Evolutionary conservation across 2,329 filamentous ascomycete species (phyloP).

Genomic region (Trichoderma oligosporum): DNA sequence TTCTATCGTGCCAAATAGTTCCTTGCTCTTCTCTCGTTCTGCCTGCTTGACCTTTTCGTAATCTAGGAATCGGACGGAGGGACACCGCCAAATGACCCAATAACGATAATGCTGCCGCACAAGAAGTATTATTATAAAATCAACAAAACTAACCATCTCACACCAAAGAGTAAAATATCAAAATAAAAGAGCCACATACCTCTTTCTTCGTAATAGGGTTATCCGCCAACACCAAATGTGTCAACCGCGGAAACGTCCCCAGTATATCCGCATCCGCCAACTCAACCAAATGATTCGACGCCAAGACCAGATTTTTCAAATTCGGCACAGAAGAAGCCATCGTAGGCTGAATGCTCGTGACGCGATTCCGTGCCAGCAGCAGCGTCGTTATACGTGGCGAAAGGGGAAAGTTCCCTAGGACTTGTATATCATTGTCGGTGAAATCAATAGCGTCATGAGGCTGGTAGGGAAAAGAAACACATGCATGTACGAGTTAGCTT

Average conservation of each 20-base stretch:
- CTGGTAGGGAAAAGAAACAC: conserved; percentile 42
- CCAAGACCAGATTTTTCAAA: conserved; percentile 75
- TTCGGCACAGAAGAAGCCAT: conserved; percentile 75
- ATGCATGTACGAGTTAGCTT: neutral
- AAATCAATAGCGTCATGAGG: conserved; percentile 97
- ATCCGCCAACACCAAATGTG: conserved; percentile 75
- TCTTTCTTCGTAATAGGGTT: conserved; percentile 92
- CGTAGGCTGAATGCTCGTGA: conserved; percentile 73
- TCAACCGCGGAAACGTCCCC: conserved; percentile 63
- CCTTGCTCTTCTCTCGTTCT: conserved; percentile 70
- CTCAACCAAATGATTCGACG: conserved; percentile 77
- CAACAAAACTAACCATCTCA: neutral
- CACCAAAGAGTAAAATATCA: conserved; percentile 4
- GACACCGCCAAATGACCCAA: conserved; percentile 86
- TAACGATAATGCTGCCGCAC: conserved; percentile 91
- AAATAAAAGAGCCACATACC: conserved; percentile 50
- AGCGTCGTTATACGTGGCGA: conserved; percentile 84
- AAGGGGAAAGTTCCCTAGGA: conserved; percentile 87
- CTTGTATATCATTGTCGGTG: conserved; percentile 94
- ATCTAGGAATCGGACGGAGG: conserved; percentile 83
- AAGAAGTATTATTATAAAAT: no score
- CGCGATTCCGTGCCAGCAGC: conserved; percentile 83
- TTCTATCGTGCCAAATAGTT: conserved; percentile 77
- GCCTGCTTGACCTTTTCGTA: conserved; percentile 85
- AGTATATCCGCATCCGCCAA: conserved; percentile 85